phyloP scores from a whole-genome alignment of 1,284 basidiomycete genomes.

The Heterobasidion annosum region DNA sequence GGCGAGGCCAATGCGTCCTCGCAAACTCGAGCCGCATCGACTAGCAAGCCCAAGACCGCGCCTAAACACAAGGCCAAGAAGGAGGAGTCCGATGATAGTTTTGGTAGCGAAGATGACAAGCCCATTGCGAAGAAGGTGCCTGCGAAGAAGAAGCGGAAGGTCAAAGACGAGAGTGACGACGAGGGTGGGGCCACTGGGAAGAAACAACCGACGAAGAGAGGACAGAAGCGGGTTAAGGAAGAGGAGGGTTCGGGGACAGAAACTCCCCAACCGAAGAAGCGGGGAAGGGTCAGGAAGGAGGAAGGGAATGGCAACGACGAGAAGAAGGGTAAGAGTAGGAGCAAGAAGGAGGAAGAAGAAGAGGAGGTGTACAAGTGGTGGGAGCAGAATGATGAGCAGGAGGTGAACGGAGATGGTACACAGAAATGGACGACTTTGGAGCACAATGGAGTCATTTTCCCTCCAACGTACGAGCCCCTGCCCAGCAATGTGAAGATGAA shows the following conservation, averaged over 20 bases:
- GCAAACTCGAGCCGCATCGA: constrained; percentile 8
- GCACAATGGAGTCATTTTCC: constrained; percentile 94
- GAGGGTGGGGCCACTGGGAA: constrained; percentile 24
- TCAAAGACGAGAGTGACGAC: constrained; percentile 44
- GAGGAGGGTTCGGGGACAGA: constrained; percentile 15
- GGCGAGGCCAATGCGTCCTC: constrained; percentile 12
- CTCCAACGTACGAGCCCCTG: constrained; percentile 86
- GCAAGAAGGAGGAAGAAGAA: constrained; percentile 39
- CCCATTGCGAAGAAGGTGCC: constrained; percentile 32
- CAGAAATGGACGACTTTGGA: constrained; percentile 91
- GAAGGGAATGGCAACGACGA: constrained; percentile 18
- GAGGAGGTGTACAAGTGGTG: constrained; percentile 80
- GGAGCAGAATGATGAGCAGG: constrained; percentile 55
- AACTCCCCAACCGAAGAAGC: constrained; percentile 25
- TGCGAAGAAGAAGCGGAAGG: constrained; percentile 39
- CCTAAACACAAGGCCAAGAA: constrained; percentile 60
- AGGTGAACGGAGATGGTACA: constrained; percentile 50
- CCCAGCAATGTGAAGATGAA: constrained; percentile 89
- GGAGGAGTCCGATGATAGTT: constrained; percentile 33
- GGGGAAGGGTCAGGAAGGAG: constrained; percentile 27
- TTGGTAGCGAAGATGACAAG: constrained; percentile 33
- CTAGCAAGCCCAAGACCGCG: constrained; percentile 25
- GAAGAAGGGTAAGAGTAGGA: constrained; percentile 22
- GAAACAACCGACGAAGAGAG: constrained; percentile 23
- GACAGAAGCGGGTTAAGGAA: constrained; percentile 18